phyloP scores from a whole-genome alignment of 306 rosid genomes.

The Quercus dentata region DNA sequence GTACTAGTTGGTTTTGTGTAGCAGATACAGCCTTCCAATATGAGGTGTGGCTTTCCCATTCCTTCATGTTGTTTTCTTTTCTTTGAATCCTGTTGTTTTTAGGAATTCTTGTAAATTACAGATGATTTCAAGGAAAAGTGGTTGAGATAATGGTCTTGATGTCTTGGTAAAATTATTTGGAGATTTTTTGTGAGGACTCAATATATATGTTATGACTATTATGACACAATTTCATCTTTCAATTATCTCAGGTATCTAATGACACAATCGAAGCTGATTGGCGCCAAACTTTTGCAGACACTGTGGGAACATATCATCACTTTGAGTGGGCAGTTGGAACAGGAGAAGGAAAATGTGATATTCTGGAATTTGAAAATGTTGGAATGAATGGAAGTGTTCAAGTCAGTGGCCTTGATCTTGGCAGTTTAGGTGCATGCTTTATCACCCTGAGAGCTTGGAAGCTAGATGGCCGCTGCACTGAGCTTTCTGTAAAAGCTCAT shows the following conservation, averaged over 20 bases:
- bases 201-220: constrained; percentile 14
- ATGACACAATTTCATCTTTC: constrained; percentile 17
- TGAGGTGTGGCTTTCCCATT: constrained; percentile 65
- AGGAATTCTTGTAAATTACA: neutral
- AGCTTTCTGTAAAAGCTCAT: constrained; percentile 92
- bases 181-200: neutral
- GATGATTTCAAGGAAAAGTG: constrained; percentile 6
- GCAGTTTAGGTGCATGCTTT: constrained; percentile 79
- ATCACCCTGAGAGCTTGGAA: constrained; percentile 94
- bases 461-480: constrained; percentile 87
- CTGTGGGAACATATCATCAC: constrained; percentile 78
- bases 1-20: constrained; percentile 97
- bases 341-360: constrained; percentile 92
- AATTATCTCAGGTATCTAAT: constrained; percentile 67
- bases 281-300: constrained; percentile 82
- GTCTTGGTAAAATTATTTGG: neutral
- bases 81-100: neutral
- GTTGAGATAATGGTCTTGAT: constrained; percentile 1
- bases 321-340: constrained; percentile 99
- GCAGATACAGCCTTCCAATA: constrained; percentile 93
- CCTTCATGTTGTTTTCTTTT: constrained; percentile 17
- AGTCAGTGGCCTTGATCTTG: constrained; percentile 77
- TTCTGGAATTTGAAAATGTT: constrained; percentile 88
- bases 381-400: constrained; percentile 81
- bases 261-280: constrained; percentile 88